Conservation (phyloP, 2,329 filamentous ascomycete genomes). For the Cladosporium sp. region DNA sequence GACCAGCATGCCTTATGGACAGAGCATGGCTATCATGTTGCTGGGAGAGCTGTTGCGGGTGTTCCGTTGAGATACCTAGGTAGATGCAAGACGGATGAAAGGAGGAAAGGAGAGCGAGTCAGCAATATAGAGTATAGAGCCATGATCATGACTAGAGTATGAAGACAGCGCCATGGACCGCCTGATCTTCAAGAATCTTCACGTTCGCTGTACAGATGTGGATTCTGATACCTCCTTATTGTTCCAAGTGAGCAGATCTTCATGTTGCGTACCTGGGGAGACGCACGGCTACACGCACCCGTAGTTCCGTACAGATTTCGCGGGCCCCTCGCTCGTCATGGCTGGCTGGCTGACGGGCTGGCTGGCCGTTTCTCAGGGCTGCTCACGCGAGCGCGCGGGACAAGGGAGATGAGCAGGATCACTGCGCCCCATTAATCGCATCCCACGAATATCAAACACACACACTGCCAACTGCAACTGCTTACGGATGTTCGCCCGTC, state of each 20-base stretch:
- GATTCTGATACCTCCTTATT: background rate
- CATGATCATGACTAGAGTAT: background rate
- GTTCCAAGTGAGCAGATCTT: background rate
- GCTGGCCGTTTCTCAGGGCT: background rate
- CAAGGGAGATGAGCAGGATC: constrained; percentile 5
- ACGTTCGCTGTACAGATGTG: background rate
- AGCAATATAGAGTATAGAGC: constrained; percentile 4
- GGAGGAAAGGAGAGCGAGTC: background rate
- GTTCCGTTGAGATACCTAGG: constrained; percentile 46
- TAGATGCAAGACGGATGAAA: background rate
- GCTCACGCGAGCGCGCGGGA: constrained; percentile 8
- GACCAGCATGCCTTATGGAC: constrained; percentile 82
- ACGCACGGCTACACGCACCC: background rate
- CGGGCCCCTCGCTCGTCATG: background rate
- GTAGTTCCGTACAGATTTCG: background rate
- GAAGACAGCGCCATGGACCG: background rate
- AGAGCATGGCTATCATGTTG: constrained; percentile 83
- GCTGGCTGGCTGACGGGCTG: background rate
- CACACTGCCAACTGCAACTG: too few species aligned
- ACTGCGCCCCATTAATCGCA: constrained; percentile 3
- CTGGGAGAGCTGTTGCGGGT: constrained; percentile 71
- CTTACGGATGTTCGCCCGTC: constrained; percentile 13
- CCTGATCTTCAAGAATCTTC: background rate
- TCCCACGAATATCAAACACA: background rate
- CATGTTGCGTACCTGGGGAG: background rate